These are phyloP conservation scores for Exophiala lecanii-corni DNA, from an alignment of 2,329 filamentous ascomycete genomes.

Conservation along the genomic window DNA sequence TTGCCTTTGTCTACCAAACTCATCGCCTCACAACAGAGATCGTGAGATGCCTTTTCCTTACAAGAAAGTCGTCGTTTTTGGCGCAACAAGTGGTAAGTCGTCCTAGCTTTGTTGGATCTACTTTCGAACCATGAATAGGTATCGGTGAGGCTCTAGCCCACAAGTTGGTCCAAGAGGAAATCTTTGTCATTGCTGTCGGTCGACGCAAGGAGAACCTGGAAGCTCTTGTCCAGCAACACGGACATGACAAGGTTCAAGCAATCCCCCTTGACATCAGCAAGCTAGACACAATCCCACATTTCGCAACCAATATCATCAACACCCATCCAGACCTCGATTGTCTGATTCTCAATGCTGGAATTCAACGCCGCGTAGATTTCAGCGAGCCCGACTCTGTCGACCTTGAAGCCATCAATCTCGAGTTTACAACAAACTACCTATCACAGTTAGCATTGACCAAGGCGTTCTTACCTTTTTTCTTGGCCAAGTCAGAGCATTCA, in stretches of 20 bases:
- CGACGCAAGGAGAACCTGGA: conserved; percentile 50
- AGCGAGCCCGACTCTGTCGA: conserved; percentile 46
- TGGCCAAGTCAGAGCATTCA: conserved; percentile 40
- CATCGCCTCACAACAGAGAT: too few relatives aligned
- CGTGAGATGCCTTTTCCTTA: conserved; percentile 42
- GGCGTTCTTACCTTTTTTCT: conserved; percentile 47
- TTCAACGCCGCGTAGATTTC: conserved; percentile 49
- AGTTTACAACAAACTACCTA: conserved; percentile 49
- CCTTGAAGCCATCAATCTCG: conserved; percentile 39
- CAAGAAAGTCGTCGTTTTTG: conserved; percentile 51
- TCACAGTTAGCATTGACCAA: conserved; percentile 47
- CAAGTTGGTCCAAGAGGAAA: conserved; percentile 45
- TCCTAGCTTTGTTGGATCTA: neutral
- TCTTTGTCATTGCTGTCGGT: conserved; percentile 46
- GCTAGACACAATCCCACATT: conserved; percentile 44
- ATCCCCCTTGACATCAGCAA: conserved; percentile 50
- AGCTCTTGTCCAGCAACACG: conserved; percentile 44
- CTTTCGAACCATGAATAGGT: conserved; percentile 21
- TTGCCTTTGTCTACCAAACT: too few relatives aligned
- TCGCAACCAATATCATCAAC: conserved; percentile 35
- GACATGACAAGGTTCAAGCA: conserved; percentile 42
- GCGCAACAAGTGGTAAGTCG: conserved; percentile 38
- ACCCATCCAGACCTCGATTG: conserved; percentile 49
- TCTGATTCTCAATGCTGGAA: conserved; percentile 51
- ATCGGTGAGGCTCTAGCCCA: conserved; percentile 48